Base-by-base conservation (phyloP, 208 protist genomes). In the Leishmania tropica region DNA sequence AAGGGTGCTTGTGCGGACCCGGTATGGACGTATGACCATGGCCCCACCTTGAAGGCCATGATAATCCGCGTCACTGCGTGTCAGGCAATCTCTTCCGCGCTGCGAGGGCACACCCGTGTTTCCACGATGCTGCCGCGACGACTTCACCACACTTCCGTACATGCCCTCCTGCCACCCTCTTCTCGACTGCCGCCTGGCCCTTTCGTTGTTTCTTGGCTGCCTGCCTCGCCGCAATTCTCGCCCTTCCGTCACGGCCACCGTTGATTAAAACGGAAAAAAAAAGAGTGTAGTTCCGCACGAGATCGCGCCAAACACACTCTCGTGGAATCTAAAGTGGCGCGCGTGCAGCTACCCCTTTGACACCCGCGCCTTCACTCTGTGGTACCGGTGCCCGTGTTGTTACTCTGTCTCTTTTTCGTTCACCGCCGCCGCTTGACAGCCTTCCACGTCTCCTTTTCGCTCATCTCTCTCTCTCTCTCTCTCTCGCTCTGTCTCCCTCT, bases 121-220 rank as follows among this genome's bases (percentile, higher is more conserved):
- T 21, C 51, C 51, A 54, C 15, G 17, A 54, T 21, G 51, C 21
- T 54, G 15, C 28, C 0, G 28, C 58, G 58, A 10, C 28, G 3
- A 64, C 58, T 64, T 64, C 58, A 17, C n/a, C 28, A 35, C 58
- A 10, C 28, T 6, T 64, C 6, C n/a, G 28, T 64, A 5, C 58
- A 64, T 13, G 58, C 11, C 58, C 6, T 35, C 58, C 28, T 15
- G 2, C 35, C 21, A 31, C 28, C 28, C 28, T 24, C 3, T 64
- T 31, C 11, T 6, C 58, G 3, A 3, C 58, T 35, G 28, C 28
- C 58, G 31, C 8, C 7, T 13, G 58, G 31, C 65, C 42, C 75
- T 13, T 37, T 56, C 40, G 40, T 71, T 31, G n/a, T 62, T 47
- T n/a, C 35, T 81, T 35, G 79, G 35, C 82, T 78, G 80, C 17